Percentiles rank a stretch among this genome's conserved stretches.
These are phyloP conservation scores for Cryphonectria parasitica DNA, from an alignment of 2,329 filamentous ascomycete genomes.

Conservation along the genomic window DNA sequence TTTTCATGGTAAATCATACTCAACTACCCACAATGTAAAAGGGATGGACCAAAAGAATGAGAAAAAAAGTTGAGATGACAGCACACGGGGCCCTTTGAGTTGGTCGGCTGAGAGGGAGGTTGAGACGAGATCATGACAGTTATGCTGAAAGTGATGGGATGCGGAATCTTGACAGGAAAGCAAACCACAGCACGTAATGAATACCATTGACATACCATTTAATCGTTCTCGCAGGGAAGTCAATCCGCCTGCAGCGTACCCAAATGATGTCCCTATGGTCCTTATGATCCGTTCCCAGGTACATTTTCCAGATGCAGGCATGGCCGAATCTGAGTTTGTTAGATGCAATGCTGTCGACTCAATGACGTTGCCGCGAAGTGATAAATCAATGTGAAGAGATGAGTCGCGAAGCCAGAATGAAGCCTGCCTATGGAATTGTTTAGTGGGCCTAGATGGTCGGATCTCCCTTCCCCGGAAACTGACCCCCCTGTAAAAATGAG, in stretches of 20 bases:
- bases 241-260: not conserved
- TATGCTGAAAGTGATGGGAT: not conserved
- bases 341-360: not conserved
- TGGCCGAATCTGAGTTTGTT: not conserved
- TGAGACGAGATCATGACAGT: not conserved
- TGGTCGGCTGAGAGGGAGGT: not conserved
- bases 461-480: not conserved
- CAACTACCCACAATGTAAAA: not conserved
- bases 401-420: not conserved
- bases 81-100: not conserved
- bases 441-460: not conserved
- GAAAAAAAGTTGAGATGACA: slow-evolving; percentile 6
- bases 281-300: not conserved
- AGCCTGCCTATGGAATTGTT: not conserved
- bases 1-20: not conserved
- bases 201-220: too few relatives aligned
- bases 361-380: not conserved
- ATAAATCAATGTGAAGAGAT: not conserved
- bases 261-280: not conserved
- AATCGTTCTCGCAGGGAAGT: not conserved
- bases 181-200: not conserved
- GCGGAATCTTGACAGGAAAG: not conserved
- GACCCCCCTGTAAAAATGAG: not conserved
- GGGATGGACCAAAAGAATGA: too few relatives aligned
- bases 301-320: not conserved